Conservation (phyloP, 192 early-diverging fungal species). For the Coemansia erecta region DNA sequence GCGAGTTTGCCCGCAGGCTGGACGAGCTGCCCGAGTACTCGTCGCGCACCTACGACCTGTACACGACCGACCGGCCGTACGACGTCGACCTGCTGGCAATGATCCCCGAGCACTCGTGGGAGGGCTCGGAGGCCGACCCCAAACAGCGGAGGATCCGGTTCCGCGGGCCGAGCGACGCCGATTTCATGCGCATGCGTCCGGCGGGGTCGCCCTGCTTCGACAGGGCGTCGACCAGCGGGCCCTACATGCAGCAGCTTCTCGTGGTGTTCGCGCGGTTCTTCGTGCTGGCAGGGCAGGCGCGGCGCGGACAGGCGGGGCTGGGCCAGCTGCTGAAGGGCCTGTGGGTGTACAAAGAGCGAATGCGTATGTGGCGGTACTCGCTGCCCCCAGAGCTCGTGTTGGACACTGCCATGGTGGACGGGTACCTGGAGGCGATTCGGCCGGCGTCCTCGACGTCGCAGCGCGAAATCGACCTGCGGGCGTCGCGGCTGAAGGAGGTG, state of each 20-base stretch:
- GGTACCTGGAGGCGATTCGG: conserved; percentile 25
- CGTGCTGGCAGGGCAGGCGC: conserved; percentile 16
- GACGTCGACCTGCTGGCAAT: conserved; percentile 42
- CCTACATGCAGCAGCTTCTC: conserved; percentile 39
- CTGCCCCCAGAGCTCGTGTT: conserved; percentile 31
- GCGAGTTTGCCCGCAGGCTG: conserved; percentile 9
- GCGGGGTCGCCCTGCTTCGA: conserved; percentile 44
- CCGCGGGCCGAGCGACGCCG: conserved; percentile 35
- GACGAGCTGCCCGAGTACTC: conserved; percentile 39
- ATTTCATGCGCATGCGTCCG: conserved; percentile 36
- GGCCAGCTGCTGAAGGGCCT: conserved; percentile 30
- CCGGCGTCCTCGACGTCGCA: conserved; percentile 24
- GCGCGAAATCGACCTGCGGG: conserved; percentile 36
- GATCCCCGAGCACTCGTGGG: conserved; percentile 36
- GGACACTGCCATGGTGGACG: conserved; percentile 28
- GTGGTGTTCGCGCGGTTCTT: conserved; percentile 36
- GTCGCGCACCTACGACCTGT: conserved; percentile 46
- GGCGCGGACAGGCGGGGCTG: conserved; percentile 17
- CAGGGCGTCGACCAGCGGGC: conserved; percentile 13
- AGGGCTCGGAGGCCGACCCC: conserved; percentile 2
- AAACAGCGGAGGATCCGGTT: conserved; percentile 20
- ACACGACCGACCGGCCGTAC: conserved; percentile 23
- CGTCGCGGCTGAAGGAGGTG: conserved; percentile 38
- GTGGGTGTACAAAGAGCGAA: conserved; percentile 44
- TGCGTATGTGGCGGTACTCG: conserved; percentile 39